Evolutionary conservation across 306 rosid species (phyloP).

Genomic region (Fagus crenata): DNA sequence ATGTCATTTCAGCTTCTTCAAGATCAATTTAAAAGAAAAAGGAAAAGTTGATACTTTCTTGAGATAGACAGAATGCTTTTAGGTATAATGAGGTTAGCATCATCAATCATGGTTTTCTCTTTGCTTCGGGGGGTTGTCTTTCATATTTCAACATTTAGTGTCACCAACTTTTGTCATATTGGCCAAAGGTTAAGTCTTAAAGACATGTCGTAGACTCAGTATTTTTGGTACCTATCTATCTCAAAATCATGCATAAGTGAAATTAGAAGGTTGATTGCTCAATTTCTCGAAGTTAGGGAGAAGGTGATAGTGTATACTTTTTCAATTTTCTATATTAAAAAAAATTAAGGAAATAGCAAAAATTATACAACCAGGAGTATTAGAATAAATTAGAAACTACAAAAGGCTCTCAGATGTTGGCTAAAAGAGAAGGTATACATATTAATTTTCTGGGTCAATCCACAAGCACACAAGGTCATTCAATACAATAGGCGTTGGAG

Average conservation of each 20-base stretch:
- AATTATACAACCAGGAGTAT: not conserved
- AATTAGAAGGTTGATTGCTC: no score
- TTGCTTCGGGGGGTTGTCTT: conserved; percentile 12
- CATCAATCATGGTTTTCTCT: conserved; percentile 14
- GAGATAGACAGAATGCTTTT: conserved; percentile 5
- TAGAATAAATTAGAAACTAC: not conserved
- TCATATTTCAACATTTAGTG: not conserved
- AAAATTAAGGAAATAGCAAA: not conserved
- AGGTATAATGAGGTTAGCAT: conserved; percentile 10
- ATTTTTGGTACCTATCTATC: not conserved
- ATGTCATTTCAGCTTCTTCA: not conserved
- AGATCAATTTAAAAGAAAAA: not conserved
- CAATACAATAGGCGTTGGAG: not conserved
- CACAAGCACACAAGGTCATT: not conserved
- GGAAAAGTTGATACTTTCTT: not conserved
- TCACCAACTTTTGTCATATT: not conserved
- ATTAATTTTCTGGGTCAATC: not conserved
- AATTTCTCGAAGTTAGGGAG: no score
- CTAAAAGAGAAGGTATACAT: not conserved
- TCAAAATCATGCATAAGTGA: no score
- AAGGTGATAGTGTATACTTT: no score
- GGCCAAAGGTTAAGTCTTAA: not conserved
- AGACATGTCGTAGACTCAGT: not conserved
- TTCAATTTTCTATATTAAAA: not conserved
- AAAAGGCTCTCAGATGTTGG: not conserved